A percentile compares a stretch with the other conserved stretches of the same genome.
Evolutionary conservation across 75 land plant species (phyloP).

Genomic region (Pinus taeda): DNA sequence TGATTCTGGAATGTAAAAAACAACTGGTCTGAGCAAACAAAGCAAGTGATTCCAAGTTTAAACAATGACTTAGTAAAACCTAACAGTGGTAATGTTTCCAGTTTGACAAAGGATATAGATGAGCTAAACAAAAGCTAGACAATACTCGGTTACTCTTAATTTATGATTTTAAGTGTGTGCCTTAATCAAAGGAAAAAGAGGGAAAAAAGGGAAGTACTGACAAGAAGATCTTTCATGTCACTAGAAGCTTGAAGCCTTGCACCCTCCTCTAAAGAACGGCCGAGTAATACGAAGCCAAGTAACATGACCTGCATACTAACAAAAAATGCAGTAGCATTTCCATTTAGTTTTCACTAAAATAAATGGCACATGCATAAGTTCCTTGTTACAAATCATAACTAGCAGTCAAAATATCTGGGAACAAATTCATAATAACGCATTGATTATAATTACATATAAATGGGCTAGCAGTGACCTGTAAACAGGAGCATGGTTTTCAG

Average conservation of each 20-base stretch:
- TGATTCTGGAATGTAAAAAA: not conserved
- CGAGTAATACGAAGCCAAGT: conserved; percentile 91
- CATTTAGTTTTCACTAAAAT: not conserved
- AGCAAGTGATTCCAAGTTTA: not conserved
- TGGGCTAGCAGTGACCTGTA: no score
- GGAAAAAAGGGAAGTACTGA: conserved; percentile 22
- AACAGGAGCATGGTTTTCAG: no score
- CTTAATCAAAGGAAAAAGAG: not conserved
- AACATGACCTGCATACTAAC: conserved; percentile 90
- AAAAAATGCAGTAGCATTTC: conserved; percentile 9
- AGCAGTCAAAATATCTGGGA: not conserved
- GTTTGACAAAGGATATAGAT: not conserved
- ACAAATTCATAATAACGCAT: not conserved
- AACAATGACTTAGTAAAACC: not conserved
- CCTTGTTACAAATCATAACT: not conserved
- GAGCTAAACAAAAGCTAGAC: not conserved
- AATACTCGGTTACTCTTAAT: not conserved
- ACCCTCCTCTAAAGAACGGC: conserved; percentile 85
- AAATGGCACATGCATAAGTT: conserved; percentile 6
- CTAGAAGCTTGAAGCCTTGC: conserved; percentile 92
- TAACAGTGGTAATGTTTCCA: not conserved
- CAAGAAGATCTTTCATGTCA: conserved; percentile 96
- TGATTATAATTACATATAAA: no score
- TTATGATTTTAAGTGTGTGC: not conserved
- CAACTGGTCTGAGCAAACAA: not conserved